These are phyloP conservation scores for Scenedesmus sp. DNA, from an alignment of 163 green algal genomes.

Conservation along the genomic window DNA sequence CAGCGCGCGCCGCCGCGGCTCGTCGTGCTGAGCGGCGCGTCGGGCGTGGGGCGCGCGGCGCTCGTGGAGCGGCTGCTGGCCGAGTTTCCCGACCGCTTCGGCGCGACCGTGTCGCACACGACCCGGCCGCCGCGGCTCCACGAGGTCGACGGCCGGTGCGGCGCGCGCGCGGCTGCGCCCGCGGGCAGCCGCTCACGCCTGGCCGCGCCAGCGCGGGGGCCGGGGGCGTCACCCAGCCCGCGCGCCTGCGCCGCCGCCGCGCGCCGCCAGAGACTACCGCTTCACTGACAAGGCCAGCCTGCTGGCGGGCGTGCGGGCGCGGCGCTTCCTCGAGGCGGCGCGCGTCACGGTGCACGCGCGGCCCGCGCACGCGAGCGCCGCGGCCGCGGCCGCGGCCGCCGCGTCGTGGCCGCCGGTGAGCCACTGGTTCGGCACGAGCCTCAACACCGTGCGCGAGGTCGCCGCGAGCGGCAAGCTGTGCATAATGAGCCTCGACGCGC, in stretches of 20 bases:
- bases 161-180: too few species aligned
- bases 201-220: too few species aligned
- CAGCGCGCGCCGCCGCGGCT: slow-evolving; percentile 66
- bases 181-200: too few species aligned
- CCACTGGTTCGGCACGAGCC: slow-evolving; percentile 63
- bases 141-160: slow-evolving; percentile 59
- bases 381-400: slow-evolving; percentile 24
- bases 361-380: slow-evolving; percentile 13
- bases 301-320: slow-evolving; percentile 49
- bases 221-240: too few species aligned
- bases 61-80: slow-evolving; percentile 64
- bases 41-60: slow-evolving; percentile 59
- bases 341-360: slow-evolving; percentile 12
- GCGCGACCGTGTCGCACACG: slow-evolving; percentile 70
- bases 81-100: slow-evolving; percentile 69
- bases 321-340: slow-evolving; percentile 60
- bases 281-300: slow-evolving; percentile 57
- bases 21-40: slow-evolving; percentile 72
- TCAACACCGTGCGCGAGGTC: slow-evolving; percentile 68
- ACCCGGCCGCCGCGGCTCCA: slow-evolving; percentile 58
- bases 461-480: slow-evolving; percentile 73
- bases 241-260: too few species aligned
- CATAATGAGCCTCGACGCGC: slow-evolving; percentile 68
- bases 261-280: slow-evolving; percentile 61
- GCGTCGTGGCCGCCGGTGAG: slow-evolving; percentile 12